These are phyloP conservation scores for Pseudogymnoascus destructans DNA, from an alignment of 2,329 filamentous ascomycete species.

Conservation along the genomic window DNA sequence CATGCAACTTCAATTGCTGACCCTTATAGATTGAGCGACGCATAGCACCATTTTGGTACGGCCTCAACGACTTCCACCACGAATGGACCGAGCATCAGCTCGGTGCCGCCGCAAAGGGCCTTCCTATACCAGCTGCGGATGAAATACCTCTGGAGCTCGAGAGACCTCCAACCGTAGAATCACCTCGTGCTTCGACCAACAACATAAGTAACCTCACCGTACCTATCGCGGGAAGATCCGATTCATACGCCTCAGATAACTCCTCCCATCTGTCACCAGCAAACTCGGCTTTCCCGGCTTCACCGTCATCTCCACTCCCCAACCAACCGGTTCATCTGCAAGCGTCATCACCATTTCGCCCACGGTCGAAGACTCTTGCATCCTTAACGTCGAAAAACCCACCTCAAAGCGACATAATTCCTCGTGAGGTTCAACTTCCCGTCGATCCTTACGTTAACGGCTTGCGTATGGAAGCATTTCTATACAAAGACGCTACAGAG, in stretches of 20 bases:
- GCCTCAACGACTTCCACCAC: constrained; percentile 75
- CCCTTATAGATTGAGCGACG: constrained; percentile 68
- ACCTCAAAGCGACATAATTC: constrained; percentile 57
- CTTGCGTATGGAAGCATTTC: constrained; percentile 79
- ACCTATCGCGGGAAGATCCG: constrained; percentile 63
- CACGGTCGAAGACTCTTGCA: constrained; percentile 78
- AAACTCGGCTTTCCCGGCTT: constrained; percentile 47
- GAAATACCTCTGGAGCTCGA: constrained; percentile 61
- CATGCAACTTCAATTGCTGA: constrained; percentile 13
- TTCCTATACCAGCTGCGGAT: constrained; percentile 73
- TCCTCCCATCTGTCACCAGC: constrained; percentile 45
- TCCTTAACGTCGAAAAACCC: constrained; percentile 65
- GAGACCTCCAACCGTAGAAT: constrained; percentile 33
- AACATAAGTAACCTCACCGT: constrained; percentile 63
- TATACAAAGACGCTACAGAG: constrained; percentile 83
- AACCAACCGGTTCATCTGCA: constrained; percentile 34
- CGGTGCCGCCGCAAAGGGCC: constrained; percentile 74
- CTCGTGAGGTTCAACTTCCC: constrained; percentile 67
- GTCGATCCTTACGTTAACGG: constrained; percentile 83
- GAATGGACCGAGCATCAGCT: constrained; percentile 92
- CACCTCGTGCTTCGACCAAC: constrained; percentile 40
- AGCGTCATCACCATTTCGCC: constrained; percentile 53
- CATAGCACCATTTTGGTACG: constrained; percentile 90
- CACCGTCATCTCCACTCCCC: constrained; percentile 37
- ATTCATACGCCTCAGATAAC: constrained; percentile 65